Evolutionary conservation across 352 stramenopile genomes (phyloP), one percentile per base, ranked within the genome.

Genomic region (Phytophthora melonis): DNA sequence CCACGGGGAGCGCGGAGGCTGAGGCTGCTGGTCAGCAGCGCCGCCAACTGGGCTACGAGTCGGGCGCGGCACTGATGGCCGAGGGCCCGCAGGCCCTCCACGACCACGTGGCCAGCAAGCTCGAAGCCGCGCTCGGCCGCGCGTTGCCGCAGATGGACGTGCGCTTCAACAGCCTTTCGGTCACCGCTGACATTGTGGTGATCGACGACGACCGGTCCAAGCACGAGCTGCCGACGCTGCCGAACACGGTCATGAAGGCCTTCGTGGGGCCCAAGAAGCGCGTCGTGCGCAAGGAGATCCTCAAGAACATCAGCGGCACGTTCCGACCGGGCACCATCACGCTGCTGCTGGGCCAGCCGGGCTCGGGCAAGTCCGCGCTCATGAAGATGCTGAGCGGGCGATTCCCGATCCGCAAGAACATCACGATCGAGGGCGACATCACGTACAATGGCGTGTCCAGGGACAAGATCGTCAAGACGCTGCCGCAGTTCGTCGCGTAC

Each of bases 401-500:
- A 4, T 70, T 70, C 53, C 63, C 63, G 11, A 63, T 70, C 53
- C 45, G 39, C 27, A 70, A 57, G 53, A 70, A 63, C 53, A 70
- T 70, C 27, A 52, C 63, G 5, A 50, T 70, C 14, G 63, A 70
- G 55, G 63, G 63, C 0, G 63, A 58, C 1, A 19, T 63, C 27
- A 58, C 63, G 11, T 70, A 58, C 52, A 70, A 70, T 30, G 23
- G 23, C 30, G 36, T 41, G 66, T 25, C 23, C 23, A 50, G 0
- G n/a, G 23, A 25, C 23, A 25, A 49, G 39, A 32, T 32, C 27
- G 27, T 32, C 27, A 7, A 32, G 4, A 32, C 4, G 27, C 27
- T 87, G 39, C 79, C 81, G 23, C 79, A 85, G 53, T 72, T 83
- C 50, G 52, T 72, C 27, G 39, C 79, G 14, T 88, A 88, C 69